phyloP scores from a whole-genome alignment of 768 basidiomycete species.

The Leucosporidium yakuticum region DNA sequence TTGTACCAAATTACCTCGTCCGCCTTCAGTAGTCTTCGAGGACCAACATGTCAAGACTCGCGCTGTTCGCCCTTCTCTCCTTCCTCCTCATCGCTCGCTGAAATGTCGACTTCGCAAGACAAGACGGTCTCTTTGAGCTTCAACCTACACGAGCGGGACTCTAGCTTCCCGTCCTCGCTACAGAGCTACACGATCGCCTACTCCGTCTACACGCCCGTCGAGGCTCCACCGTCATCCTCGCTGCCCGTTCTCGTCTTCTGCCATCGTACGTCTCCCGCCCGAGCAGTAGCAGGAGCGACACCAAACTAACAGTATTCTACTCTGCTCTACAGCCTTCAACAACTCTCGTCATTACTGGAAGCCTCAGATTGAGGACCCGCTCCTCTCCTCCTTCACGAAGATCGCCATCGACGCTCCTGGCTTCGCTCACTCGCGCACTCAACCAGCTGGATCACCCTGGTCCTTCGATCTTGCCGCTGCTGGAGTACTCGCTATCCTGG shows the following conservation, averaged over 20 bases:
- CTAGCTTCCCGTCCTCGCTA: neutral
- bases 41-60: too few species aligned
- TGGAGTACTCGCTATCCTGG: neutral
- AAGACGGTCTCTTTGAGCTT: neutral
- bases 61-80: too few species aligned
- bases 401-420: constrained; percentile 2
- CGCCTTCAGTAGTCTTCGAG: too few species aligned
- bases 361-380: neutral
- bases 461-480: constrained; percentile 1
- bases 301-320: constrained; percentile 41
- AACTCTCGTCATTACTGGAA: neutral
- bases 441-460: neutral
- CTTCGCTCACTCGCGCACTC: neutral
- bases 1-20: too few species aligned
- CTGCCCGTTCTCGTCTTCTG: neutral
- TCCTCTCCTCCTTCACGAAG: constrained; percentile 1
- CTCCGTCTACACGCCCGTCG: neutral
- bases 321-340: constrained; percentile 5
- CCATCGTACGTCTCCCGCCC: neutral
- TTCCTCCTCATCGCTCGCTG: too few species aligned
- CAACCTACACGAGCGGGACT: neutral
- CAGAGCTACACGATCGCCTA: neutral
- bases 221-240: neutral
- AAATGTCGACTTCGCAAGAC: too few species aligned
- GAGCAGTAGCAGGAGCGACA: neutral